A percentile compares a stretch with the other conserved stretches of the same genome.
phyloP scores from a whole-genome alignment of 768 basidiomycete genomes.

The Mycena pura region DNA sequence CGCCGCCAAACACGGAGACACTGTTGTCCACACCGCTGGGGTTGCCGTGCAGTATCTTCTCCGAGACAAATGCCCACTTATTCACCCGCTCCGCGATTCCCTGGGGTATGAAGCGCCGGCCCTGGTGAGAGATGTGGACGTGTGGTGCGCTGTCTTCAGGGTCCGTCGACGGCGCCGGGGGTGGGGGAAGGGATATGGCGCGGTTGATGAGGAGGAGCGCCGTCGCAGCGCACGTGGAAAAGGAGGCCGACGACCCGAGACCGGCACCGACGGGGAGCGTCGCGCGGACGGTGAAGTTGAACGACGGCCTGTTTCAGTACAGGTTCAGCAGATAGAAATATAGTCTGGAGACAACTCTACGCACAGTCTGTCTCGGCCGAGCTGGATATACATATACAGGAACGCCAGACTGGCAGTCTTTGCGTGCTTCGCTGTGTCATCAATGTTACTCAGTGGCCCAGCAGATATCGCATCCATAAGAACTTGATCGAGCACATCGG shows the following conservation, averaged over 20 bases:
- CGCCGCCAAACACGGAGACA: conserved; percentile 91
- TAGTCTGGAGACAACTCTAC: conserved; percentile 37
- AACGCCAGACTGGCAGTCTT: conserved; percentile 68
- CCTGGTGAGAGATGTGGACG: conserved; percentile 67
- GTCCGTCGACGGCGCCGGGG: conserved; percentile 51
- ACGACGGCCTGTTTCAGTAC: conserved; percentile 65
- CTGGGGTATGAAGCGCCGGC: conserved; percentile 68
- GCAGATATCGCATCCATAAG: conserved; percentile 75
- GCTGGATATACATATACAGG: conserved; percentile 91
- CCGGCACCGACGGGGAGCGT: conserved; percentile 95
- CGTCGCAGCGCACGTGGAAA: conserved; percentile 86
- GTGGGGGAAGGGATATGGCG: conserved; percentile 65
- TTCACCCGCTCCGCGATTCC: conserved; percentile 82
- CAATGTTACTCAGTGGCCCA: conserved; percentile 46
- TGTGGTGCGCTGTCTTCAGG: conserved; percentile 39
- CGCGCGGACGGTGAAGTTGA: conserved; percentile 84
- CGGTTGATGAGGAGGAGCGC: conserved; percentile 78
- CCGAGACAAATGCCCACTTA: conserved; percentile 90
- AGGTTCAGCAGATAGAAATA: conserved; percentile 22
- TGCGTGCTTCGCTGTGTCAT: conserved; percentile 45
- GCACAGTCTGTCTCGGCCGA: conserved; percentile 67
- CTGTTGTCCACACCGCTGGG: conserved; percentile 98
- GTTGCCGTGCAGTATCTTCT: conserved; percentile 96
- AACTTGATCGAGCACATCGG: conserved; percentile 72
- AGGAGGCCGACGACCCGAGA: conserved; percentile 96